A percentile compares a stretch with the other conserved stretches of the same genome.
Conservation (phyloP, 306 rosid genomes). For the Hylodesmum podocarpum region DNA sequence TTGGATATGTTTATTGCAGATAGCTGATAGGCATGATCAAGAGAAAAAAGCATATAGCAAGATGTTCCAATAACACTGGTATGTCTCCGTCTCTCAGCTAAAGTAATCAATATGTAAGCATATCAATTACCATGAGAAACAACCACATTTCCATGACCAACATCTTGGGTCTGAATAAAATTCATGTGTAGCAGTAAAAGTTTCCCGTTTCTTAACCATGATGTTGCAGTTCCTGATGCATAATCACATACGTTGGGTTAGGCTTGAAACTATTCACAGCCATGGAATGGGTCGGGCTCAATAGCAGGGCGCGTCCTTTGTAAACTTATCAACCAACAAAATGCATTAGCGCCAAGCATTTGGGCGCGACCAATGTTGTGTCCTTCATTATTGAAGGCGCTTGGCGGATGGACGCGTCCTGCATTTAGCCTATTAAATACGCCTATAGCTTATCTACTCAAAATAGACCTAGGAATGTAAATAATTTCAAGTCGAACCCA, state of each 20-base stretch:
- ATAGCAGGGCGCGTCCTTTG: too few relatives aligned
- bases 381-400: too few relatives aligned
- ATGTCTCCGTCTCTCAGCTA: neutral
- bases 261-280: too few relatives aligned
- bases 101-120: neutral
- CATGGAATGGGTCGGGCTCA: too few relatives aligned
- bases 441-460: too few relatives aligned
- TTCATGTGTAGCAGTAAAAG: neutral
- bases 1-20: slow-evolving; percentile 41
- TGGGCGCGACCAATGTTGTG: too few relatives aligned
- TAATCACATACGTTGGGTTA: neutral
- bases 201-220: neutral
- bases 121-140: neutral
- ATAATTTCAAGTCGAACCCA: too few relatives aligned
- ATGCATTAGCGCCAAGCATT: too few relatives aligned
- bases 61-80: slow-evolving; percentile 77
- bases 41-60: slow-evolving; percentile 79
- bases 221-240: neutral
- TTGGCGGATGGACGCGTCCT: too few relatives aligned
- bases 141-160: neutral
- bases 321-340: too few relatives aligned
- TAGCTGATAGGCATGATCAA: slow-evolving; percentile 67
- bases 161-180: slow-evolving; percentile 1
- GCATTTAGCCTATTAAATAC: too few relatives aligned
- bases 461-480: too few relatives aligned